phyloP scores from a whole-genome alignment of 495 filamentous ascomycete species.

The Clohesyomyces aquaticus region DNA sequence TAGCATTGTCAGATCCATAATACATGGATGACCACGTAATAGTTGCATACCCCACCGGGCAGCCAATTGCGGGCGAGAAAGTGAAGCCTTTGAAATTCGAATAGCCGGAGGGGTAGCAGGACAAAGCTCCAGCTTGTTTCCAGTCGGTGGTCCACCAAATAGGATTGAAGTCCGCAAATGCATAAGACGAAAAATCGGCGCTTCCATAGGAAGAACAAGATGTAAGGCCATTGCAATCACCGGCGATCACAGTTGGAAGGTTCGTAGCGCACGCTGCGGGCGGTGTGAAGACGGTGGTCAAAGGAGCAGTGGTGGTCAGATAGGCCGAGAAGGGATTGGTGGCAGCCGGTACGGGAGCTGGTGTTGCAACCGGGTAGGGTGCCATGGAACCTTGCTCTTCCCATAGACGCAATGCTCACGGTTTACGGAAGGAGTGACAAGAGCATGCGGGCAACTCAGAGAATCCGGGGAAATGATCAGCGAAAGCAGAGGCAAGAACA shows the following conservation, averaged over 20 bases:
- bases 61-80: neutral
- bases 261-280: slow-evolving; percentile 6
- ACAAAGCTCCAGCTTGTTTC: neutral
- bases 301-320: neutral
- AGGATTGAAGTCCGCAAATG: neutral
- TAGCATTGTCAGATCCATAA: neutral
- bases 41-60: slow-evolving; percentile 5
- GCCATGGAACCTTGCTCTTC: neutral
- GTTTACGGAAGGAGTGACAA: no score
- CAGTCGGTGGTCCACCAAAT: neutral
- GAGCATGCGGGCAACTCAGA: no score
- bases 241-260: slow-evolving; percentile 5
- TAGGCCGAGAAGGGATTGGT: neutral
- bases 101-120: slow-evolving; percentile 9
- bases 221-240: neutral
- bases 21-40: slow-evolving; percentile 4
- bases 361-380: slow-evolving; percentile 1
- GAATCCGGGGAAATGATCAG: no score
- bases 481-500: no score
- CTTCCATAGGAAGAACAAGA: neutral
- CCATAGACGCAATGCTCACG: neutral
- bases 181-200: neutral
- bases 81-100: neutral
- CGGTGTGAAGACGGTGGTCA: slow-evolving; percentile 6
- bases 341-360: neutral